phyloP scores from a whole-genome alignment of 2,329 filamentous ascomycete species.

The Talaromyces verruculosus region DNA sequence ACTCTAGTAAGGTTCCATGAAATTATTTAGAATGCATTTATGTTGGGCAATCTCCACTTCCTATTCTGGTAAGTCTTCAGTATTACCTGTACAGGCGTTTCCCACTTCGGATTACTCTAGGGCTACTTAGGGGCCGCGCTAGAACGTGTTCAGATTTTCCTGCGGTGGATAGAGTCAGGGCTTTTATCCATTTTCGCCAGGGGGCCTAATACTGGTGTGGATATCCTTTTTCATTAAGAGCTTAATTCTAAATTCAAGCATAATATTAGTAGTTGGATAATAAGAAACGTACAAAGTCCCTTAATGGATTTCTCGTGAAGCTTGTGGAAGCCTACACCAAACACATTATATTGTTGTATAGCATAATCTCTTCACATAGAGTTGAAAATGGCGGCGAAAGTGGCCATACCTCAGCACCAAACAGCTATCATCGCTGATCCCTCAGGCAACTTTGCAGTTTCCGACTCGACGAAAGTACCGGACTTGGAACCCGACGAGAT shows the following conservation, averaged over 20 bases:
- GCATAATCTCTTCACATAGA: not conserved
- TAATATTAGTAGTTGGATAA: not conserved
- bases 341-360: not conserved
- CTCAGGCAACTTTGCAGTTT: slow-evolving; percentile 7
- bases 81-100: slow-evolving; percentile 7
- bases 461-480: not conserved
- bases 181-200: not conserved
- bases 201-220: not conserved
- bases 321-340: not conserved
- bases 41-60: not conserved
- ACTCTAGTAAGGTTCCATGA: not conserved
- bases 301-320: not conserved
- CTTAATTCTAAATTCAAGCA: not conserved
- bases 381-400: not conserved
- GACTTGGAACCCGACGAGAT: slow-evolving; percentile 7
- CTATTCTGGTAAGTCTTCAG: slow-evolving; percentile 1
- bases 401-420: slow-evolving; percentile 4
- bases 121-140: not conserved
- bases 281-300: not conserved
- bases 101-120: not conserved
- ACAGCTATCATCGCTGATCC: slow-evolving; percentile 6
- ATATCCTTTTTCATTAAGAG: not conserved
- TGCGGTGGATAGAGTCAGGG: not conserved
- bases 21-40: not conserved
- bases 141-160: not conserved